phyloP scores from a whole-genome alignment of 75 land plant species.

The Sequoiadendron giganteum region DNA sequence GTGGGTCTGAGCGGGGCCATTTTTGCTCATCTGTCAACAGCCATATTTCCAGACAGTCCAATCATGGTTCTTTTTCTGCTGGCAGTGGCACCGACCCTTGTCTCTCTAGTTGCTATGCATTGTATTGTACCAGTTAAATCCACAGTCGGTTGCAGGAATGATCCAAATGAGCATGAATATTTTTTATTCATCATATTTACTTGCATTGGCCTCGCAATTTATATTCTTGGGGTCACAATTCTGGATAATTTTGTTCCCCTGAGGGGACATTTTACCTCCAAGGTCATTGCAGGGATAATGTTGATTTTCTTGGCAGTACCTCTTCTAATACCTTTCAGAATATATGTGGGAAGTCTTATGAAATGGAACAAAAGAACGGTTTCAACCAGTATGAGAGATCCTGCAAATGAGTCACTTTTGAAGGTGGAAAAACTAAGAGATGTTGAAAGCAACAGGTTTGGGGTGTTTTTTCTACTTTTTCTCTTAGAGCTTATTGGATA shows the following conservation, averaged over 20 bases:
- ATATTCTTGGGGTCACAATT: constrained; percentile 22
- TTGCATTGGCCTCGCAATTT: constrained; percentile 22
- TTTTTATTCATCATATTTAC: constrained; percentile 23
- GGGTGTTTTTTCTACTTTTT: neutral
- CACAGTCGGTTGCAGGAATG: constrained; percentile 2
- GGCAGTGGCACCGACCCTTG: constrained; percentile 24
- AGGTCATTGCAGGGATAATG: constrained; percentile 21
- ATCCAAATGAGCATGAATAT: constrained; percentile 22
- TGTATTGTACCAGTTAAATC: constrained; percentile 32
- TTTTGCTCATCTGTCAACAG: constrained; percentile 28
- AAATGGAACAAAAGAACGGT: neutral
- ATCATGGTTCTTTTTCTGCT: constrained; percentile 23
- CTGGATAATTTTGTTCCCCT: constrained; percentile 12
- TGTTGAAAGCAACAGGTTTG: neutral
- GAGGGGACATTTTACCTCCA: neutral
- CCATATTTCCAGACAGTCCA: constrained; percentile 23
- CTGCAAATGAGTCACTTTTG: neutral
- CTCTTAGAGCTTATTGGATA: neutral
- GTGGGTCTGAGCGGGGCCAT: constrained; percentile 44
- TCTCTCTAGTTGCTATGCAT: constrained; percentile 30
- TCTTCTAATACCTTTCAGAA: constrained; percentile 16
- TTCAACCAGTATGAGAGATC: neutral
- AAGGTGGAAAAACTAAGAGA: neutral
- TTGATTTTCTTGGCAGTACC: constrained; percentile 26
- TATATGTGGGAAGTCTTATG: neutral